These are phyloP conservation scores for Alternaria triticimaculans DNA, from an alignment of 2,329 filamentous ascomycete species.

Conservation along the genomic window DNA sequence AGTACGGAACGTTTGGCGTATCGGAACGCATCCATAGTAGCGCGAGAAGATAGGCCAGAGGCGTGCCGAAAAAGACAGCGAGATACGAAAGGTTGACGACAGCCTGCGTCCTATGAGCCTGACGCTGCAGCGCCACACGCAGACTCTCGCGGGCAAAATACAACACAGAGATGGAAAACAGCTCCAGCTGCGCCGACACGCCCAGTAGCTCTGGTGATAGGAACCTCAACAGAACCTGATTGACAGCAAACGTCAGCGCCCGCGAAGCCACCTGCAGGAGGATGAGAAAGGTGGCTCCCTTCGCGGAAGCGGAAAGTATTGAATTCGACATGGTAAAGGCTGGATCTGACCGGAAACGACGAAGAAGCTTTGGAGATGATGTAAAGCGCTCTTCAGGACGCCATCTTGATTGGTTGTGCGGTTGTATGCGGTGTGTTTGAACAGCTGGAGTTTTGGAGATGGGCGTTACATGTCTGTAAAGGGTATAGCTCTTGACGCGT, in stretches of 20 bases:
- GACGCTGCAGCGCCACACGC: slow-evolving; percentile 87
- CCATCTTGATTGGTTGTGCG: slow-evolving; percentile 32
- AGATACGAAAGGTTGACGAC: slow-evolving; percentile 90
- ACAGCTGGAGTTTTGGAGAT: slow-evolving; percentile 23
- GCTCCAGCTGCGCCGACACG: slow-evolving; percentile 85
- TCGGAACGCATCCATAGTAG: slow-evolving; percentile 68
- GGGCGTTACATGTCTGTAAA: slow-evolving; percentile 22
- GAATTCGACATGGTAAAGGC: slow-evolving; percentile 37
- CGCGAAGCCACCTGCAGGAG: slow-evolving; percentile 87
- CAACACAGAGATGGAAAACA: slow-evolving; percentile 90
- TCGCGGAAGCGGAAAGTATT: slow-evolving; percentile 60
- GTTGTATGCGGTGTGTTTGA: slow-evolving; percentile 22
- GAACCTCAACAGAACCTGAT: slow-evolving; percentile 87
- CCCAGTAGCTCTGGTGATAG: slow-evolving; percentile 86
- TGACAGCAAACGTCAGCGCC: slow-evolving; percentile 86
- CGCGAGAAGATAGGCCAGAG: slow-evolving; percentile 69
- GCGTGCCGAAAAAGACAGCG: slow-evolving; percentile 71
- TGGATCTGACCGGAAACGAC: slow-evolving; percentile 9
- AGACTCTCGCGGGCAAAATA: slow-evolving; percentile 94
- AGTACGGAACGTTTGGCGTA: slow-evolving; percentile 65
- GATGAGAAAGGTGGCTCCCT: slow-evolving; percentile 85
- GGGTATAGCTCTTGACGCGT: slow-evolving; percentile 26
- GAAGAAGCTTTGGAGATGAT: slow-evolving; percentile 11
- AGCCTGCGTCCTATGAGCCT: slow-evolving; percentile 68
- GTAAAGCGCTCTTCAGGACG: slow-evolving; percentile 12